Evolutionary conservation across 805 yeast genomes (phyloP).

Genomic region (Lipomyces lipofer): DNA sequence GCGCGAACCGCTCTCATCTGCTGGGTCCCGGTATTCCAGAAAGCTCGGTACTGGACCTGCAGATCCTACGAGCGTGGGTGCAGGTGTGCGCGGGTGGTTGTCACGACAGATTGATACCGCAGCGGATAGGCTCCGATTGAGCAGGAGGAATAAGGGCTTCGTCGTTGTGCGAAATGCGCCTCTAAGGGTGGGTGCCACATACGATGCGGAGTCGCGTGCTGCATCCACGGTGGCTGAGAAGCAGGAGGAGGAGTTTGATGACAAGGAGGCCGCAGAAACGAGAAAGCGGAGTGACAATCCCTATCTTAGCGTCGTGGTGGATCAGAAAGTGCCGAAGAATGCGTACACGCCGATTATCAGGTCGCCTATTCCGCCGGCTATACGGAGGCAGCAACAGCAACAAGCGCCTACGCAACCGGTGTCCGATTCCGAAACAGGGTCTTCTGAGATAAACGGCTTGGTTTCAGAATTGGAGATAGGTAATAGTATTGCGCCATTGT

Average conservation of each 20-base stretch:
- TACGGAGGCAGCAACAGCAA: conserved; percentile 21
- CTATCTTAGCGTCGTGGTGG: conserved; percentile 10
- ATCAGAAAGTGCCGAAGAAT: conserved; percentile 24
- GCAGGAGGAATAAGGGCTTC: conserved; percentile 25
- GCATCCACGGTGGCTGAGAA: neutral
- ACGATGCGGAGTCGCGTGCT: neutral
- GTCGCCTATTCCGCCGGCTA: conserved; percentile 28
- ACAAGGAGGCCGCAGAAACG: neutral
- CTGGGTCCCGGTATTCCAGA: conserved; percentile 16
- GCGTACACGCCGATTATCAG: conserved; percentile 25
- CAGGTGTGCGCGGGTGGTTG: conserved; percentile 34
- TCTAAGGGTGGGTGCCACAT: conserved; percentile 10
- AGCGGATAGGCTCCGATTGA: conserved; percentile 10
- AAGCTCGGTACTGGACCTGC: conserved; percentile 35
- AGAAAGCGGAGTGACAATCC: neutral
- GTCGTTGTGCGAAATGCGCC: conserved; percentile 34
- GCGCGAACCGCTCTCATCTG: conserved; percentile 31
- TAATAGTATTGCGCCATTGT: neutral
- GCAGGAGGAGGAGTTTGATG: neutral
- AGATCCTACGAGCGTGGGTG: conserved; percentile 33
- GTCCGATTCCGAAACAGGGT: neutral
- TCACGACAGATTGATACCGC: conserved; percentile 19
- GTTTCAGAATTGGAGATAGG: neutral
- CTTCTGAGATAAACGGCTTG: neutral
- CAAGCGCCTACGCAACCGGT: conserved; percentile 3